These are phyloP conservation scores for Capsella rubella DNA, from an alignment of 441 rosid genomes.

Conservation along the genomic window DNA sequence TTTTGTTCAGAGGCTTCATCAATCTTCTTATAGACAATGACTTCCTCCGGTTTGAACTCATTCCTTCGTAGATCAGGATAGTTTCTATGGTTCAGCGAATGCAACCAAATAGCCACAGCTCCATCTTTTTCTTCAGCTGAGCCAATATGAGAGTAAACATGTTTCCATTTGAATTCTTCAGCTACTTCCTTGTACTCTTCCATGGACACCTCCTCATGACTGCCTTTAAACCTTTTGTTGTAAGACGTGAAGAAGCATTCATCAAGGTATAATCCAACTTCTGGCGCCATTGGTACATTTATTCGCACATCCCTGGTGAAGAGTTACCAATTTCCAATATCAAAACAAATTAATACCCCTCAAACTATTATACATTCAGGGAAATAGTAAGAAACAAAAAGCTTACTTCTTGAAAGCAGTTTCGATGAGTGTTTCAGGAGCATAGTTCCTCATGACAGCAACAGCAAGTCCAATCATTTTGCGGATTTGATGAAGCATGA, in stretches of 20 bases:
- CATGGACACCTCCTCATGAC: constrained; percentile 87
- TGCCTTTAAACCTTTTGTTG: constrained; percentile 81
- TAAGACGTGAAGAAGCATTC: constrained; percentile 89
- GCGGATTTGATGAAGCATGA: constrained; percentile 98
- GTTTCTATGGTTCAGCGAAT: constrained; percentile 86
- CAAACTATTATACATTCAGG: constrained; percentile 6
- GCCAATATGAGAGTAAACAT: constrained; percentile 84
- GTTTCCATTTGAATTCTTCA: constrained; percentile 80
- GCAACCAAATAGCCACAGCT: constrained; percentile 86
- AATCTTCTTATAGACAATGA: constrained; percentile 45
- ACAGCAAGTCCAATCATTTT: constrained; percentile 95
- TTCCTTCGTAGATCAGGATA: constrained; percentile 63
- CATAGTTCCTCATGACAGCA: constrained; percentile 82
- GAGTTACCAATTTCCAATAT: not conserved
- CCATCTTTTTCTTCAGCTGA: constrained; percentile 85
- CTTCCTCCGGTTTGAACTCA: constrained; percentile 37
- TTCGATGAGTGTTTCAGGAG: constrained; percentile 73
- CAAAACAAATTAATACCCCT: not conserved
- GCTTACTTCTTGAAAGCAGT: constrained; percentile 78
- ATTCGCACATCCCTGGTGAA: constrained; percentile 66
- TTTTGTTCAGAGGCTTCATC: constrained; percentile 24
- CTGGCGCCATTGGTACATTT: constrained; percentile 91
- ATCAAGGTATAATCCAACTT: constrained; percentile 92
- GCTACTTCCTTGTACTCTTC: constrained; percentile 70
- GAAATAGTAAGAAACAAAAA: not conserved